phyloP scores from a whole-genome alignment of 768 basidiomycete genomes.

The Pleurotus eryngii region DNA sequence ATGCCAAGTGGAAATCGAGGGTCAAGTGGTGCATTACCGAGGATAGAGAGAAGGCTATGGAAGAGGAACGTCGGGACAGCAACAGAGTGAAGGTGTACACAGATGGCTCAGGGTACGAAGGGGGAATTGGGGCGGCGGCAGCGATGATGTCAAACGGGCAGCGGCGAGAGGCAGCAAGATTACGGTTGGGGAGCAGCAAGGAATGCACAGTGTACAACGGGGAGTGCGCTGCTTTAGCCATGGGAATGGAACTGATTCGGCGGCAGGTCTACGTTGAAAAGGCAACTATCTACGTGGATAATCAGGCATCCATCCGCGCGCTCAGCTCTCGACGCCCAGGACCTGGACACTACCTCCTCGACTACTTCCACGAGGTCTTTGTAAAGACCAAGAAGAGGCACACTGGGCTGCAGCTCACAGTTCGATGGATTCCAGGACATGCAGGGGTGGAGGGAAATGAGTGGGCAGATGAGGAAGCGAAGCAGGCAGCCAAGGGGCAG shows the following conservation, averaged over 20 bases:
- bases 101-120: slow-evolving; percentile 8
- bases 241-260: slow-evolving; percentile 22
- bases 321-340: neutral
- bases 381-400: neutral
- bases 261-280: neutral
- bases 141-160: slow-evolving; percentile 10
- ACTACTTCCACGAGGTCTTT: neutral
- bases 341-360: slow-evolving; percentile 8
- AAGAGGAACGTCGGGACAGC: neutral
- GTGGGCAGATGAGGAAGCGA: slow-evolving; percentile 18
- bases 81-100: slow-evolving; percentile 5
- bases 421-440: slow-evolving; percentile 23
- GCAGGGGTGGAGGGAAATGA: slow-evolving; percentile 22
- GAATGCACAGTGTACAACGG: too few relatives aligned
- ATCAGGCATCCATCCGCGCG: slow-evolving; percentile 11
- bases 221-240: slow-evolving; percentile 23
- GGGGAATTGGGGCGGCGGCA: slow-evolving; percentile 6
- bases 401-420: neutral
- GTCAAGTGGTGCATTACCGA: neutral
- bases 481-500: slow-evolving; percentile 14
- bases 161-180: slow-evolving; percentile 4
- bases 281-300: slow-evolving; percentile 8
- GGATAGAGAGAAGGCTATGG: neutral
- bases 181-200: slow-evolving; percentile 15
- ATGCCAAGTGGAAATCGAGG: neutral